These are phyloP conservation scores for Entophlyctis luteolus DNA, from an alignment of 192 early-diverging fungal genomes.

Conservation along the genomic window DNA sequence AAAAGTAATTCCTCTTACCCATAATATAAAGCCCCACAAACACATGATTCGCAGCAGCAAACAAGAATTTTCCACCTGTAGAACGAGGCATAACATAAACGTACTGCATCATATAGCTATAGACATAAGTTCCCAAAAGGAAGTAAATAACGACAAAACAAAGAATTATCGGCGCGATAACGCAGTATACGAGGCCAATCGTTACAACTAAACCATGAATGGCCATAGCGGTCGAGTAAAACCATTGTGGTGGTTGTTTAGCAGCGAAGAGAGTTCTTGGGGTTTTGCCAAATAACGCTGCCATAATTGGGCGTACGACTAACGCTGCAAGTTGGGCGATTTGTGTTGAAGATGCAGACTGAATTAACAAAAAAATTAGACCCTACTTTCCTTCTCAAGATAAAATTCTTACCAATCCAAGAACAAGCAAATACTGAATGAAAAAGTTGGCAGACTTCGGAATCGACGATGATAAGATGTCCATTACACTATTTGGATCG, in stretches of 20 bases:
- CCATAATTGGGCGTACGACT: slow-evolving; percentile 53
- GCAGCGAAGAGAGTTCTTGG: slow-evolving; percentile 63
- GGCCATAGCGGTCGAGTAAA: slow-evolving; percentile 26
- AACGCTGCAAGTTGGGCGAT: slow-evolving; percentile 66
- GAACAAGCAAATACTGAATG: slow-evolving; percentile 78
- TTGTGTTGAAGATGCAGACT: slow-evolving; percentile 59
- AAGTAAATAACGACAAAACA: slow-evolving; percentile 75
- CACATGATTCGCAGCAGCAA: slow-evolving; percentile 33
- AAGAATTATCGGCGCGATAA: slow-evolving; percentile 75
- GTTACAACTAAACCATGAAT: slow-evolving; percentile 33
- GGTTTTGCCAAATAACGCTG: slow-evolving; percentile 64
- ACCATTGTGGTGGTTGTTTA: slow-evolving; percentile 41
- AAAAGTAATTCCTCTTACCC: slow-evolving; percentile 4
- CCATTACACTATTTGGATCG: slow-evolving; percentile 46
- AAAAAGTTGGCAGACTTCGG: slow-evolving; percentile 78
- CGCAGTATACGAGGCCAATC: slow-evolving; percentile 73
- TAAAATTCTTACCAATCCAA: slow-evolving; percentile 43
- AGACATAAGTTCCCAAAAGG: slow-evolving; percentile 67
- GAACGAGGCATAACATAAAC: slow-evolving; percentile 35
- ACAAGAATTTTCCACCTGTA: slow-evolving; percentile 39
- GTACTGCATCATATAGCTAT: slow-evolving; percentile 75
- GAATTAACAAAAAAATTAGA: background rate
- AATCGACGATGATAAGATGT: slow-evolving; percentile 54
- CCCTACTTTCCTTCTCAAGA: too few relatives aligned
- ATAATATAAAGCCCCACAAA: slow-evolving; percentile 53